phyloP scores from a whole-genome alignment of 257 asterid species.

The Avicennia marina region DNA sequence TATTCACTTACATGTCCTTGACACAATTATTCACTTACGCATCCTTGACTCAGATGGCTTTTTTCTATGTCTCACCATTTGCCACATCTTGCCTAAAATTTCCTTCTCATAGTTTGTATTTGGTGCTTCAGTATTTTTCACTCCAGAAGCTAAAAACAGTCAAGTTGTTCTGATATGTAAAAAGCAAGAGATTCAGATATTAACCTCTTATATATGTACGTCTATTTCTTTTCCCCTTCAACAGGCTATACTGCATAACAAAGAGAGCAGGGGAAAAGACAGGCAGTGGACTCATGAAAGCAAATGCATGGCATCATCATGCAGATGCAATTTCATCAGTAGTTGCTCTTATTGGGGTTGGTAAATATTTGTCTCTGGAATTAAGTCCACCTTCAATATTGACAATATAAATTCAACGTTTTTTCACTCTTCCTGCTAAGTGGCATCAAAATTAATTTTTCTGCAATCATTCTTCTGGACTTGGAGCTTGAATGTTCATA shows the following conservation, averaged over 20 bases:
- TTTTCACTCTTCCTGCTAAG: too few relatives aligned
- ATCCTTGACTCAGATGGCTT: too few relatives aligned
- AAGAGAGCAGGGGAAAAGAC: constrained; percentile 81
- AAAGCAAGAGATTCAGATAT: not conserved
- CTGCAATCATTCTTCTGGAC: not conserved
- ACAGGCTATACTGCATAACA: constrained; percentile 79
- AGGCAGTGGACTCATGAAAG: constrained; percentile 98
- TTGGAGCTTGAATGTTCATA: not conserved
- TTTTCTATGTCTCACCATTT: too few relatives aligned
- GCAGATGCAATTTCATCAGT: constrained; percentile 93
- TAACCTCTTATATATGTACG: constrained; percentile 2
- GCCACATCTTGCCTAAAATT: too few relatives aligned
- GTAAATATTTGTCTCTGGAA: constrained; percentile 50
- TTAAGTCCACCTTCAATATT: not conserved
- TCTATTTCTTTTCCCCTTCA: not conserved
- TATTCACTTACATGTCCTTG: constrained; percentile 5
- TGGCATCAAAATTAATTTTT: too few relatives aligned
- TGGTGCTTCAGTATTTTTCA: constrained; percentile 4
- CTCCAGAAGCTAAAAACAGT: too few relatives aligned
- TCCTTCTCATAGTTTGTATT: too few relatives aligned
- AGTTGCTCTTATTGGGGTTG: constrained; percentile 99
- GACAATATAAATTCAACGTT: too few relatives aligned
- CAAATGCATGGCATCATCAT: constrained; percentile 99
- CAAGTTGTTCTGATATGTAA: not conserved
- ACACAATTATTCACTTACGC: too few relatives aligned